Evolutionary conservation across 306 rosid species (phyloP), one percentile per base, ranked within the genome.

Genomic region (Calophaca sinica): DNA sequence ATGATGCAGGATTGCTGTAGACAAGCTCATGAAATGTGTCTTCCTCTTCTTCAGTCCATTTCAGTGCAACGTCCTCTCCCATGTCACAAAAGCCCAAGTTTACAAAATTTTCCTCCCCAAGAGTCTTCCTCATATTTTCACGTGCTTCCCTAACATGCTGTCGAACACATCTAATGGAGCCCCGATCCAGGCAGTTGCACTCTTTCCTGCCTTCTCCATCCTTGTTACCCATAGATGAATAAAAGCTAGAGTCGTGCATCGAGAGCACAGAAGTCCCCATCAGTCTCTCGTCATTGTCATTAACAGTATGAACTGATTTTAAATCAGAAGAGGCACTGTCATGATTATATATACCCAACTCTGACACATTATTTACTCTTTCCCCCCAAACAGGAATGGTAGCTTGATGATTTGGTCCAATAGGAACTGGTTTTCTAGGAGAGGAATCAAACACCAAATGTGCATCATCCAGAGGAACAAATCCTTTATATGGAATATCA

Each of bases 21-120:
- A 88, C 83, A 86, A 78, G 78, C 50, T 84, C 89, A 70, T 75
- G 84, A 66, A 84, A 88, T 7, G 39, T 6, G 26, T 70, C 81
- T 38, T 88, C 86, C 46, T 86, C 93, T 73, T 82, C 90, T 48
- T 73, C 86, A 70, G 83, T 84, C 90, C 93, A 88, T 64, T 70
- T 76, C 6, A 15, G 64, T 7, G 85, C 80, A 52, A 82, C 80
- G 45, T 76, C 84, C 77, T 86, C 86, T 70, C 89, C 93, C 90
- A 86, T 79, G 73, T 81, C 72, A 70, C 41, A 36, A 50, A 88
- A 82, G 13, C 90, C 93, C 82, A 89, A 70, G 57, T 86, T 81
- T 52, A 80, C 76, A 70, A 86, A 86, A 8, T 31, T 80, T 42
- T 80, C 85, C 45, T 63, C 46, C 35, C 91, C 90, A 73, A 89